A percentile compares a stretch with the other conserved stretches of the same genome.
Evolutionary conservation across 495 filamentous ascomycete genomes (phyloP).

Genomic region (Talaromyces borbonicus): DNA sequence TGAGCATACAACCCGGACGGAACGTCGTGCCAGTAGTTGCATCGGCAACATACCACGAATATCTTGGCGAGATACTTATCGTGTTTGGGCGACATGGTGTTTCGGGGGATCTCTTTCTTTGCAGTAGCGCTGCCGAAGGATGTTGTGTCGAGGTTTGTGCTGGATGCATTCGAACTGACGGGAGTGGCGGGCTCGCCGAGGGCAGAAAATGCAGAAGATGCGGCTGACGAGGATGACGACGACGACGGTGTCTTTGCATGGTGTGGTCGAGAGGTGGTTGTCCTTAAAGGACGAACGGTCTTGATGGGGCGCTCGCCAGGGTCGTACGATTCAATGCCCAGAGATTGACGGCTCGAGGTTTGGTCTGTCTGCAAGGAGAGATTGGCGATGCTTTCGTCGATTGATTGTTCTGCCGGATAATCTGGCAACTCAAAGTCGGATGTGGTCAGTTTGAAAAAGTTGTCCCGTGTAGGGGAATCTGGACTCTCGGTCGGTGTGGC

Average conservation of each 20-base stretch:
- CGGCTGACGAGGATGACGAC: background rate
- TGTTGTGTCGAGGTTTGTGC: background rate
- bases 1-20: constrained; percentile 65
- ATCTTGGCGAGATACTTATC: constrained; percentile 57
- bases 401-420: background rate
- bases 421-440: background rate
- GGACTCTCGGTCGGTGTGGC: background rate
- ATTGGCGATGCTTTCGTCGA: background rate
- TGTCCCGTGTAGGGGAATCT: background rate
- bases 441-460: background rate
- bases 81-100: constrained; percentile 11
- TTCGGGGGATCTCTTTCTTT: constrained; percentile 7
- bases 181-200: background rate
- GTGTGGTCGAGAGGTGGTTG: background rate
- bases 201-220: background rate
- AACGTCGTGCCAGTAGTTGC: constrained; percentile 74
- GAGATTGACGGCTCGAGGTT: background rate
- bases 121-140: background rate
- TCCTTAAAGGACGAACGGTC: background rate
- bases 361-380: background rate
- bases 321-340: background rate
- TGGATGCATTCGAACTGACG: constrained; percentile 1
- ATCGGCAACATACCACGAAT: constrained; percentile 72
- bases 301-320: background rate
- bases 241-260: constrained; percentile 1